Evolutionary conservation across 352 stramenopile genomes (phyloP).

Genomic region (Phytophthora constricta): DNA sequence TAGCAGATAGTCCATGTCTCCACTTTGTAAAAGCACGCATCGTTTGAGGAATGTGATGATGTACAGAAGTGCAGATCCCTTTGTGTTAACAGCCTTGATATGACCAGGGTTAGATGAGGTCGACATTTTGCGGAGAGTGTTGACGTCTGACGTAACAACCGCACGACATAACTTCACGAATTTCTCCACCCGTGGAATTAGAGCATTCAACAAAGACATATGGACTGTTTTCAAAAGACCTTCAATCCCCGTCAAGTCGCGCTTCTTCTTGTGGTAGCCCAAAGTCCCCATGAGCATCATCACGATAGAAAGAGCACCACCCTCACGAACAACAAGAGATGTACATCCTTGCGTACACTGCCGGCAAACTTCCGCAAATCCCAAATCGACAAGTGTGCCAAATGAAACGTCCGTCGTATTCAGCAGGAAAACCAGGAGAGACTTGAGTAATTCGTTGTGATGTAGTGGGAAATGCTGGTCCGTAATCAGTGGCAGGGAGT

Average conservation of each 20-base stretch:
- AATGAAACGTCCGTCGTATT: conserved; percentile 75
- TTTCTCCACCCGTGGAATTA: conserved; percentile 77
- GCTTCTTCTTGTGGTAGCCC: conserved; percentile 86
- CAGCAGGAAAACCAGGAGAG: conserved; percentile 72
- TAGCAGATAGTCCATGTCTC: conserved; percentile 69
- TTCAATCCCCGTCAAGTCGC: conserved; percentile 79
- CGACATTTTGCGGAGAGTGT: conserved; percentile 48
- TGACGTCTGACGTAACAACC: conserved; percentile 67
- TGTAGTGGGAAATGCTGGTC: conserved; percentile 78
- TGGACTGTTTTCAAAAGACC: conserved; percentile 58
- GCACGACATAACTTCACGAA: conserved; percentile 78
- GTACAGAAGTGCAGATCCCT: conserved; percentile 73
- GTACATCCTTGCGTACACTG: conserved; percentile 67
- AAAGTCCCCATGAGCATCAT: conserved; percentile 89
- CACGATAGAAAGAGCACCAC: conserved; percentile 81
- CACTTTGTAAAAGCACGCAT: conserved; percentile 83
- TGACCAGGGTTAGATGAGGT: conserved; percentile 47
- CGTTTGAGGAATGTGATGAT: conserved; percentile 88
- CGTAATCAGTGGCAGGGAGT: conserved; percentile 83
- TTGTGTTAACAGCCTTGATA: conserved; percentile 58
- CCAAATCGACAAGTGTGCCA: conserved; percentile 76
- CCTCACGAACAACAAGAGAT: conserved; percentile 74
- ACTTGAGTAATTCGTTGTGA: conserved; percentile 87
- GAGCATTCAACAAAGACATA: conserved; percentile 47
- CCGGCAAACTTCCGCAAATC: conserved; percentile 78